Evolutionary conservation across 2,329 filamentous ascomycete genomes (phyloP).

Genomic region (Ophiostoma himal-ulmi): DNA sequence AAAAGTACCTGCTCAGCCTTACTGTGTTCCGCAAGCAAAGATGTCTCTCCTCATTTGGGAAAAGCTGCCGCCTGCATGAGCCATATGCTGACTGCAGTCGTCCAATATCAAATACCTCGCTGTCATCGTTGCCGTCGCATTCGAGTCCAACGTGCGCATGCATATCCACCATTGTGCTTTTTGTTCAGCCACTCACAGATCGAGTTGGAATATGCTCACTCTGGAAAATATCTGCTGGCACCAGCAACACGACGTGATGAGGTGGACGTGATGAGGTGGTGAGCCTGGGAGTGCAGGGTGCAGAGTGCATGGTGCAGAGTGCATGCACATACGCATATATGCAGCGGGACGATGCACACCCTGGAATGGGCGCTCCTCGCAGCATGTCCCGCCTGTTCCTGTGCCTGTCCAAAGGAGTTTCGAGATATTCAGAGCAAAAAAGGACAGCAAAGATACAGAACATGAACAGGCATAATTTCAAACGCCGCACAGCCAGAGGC

Average conservation of each 20-base stretch:
- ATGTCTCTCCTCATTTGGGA: constrained; percentile 8
- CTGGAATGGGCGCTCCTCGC: background rate
- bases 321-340: background rate
- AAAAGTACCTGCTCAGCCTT: constrained; percentile 18
- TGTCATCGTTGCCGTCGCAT: background rate
- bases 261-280: background rate
- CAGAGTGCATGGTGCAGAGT: background rate
- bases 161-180: background rate
- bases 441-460: background rate
- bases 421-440: too few species aligned
- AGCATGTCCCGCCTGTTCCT: background rate
- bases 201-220: background rate
- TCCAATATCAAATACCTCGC: background rate
- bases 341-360: background rate
- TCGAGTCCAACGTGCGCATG: background rate
- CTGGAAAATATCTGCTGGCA: background rate
- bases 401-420: background rate
- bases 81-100: background rate
- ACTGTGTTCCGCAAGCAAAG: constrained; percentile 15
- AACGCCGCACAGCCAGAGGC: too few species aligned
- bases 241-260: background rate
- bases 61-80: background rate
- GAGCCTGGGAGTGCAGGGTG: background rate
- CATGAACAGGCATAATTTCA: background rate
- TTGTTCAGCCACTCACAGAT: background rate